A percentile compares a stretch with the other conserved stretches of the same genome.
These are phyloP conservation scores for Sporisorium graminicola DNA, from an alignment of 1,284 basidiomycete genomes.

Conservation along the genomic window DNA sequence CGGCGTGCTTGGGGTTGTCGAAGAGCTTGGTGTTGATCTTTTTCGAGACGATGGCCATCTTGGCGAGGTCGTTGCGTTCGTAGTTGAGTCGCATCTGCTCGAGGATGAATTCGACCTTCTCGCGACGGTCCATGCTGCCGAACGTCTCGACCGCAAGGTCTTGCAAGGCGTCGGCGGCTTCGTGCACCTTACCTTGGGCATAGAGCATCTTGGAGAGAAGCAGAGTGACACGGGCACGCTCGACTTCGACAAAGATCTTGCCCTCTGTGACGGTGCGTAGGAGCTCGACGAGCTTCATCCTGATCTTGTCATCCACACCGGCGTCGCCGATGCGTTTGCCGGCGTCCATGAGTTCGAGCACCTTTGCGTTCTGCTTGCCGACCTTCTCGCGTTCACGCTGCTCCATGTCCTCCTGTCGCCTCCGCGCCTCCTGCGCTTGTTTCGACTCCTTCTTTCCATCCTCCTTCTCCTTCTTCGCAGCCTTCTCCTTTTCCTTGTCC, in stretches of 20 bases:
- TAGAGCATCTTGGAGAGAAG: conserved; percentile 63
- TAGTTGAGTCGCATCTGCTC: conserved; percentile 97
- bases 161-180: conserved; percentile 74
- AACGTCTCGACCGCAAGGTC: conserved; percentile 99
- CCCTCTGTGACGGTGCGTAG: conserved; percentile 93
- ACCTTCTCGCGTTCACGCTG: conserved; percentile 53
- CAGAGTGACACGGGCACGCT: conserved; percentile 82
- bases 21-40: conserved; percentile 90
- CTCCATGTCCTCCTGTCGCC: conserved; percentile 38
- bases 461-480: conserved; percentile 24
- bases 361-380: conserved; percentile 60
- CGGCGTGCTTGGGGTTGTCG: conserved; percentile 88
- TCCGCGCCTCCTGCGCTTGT: conserved; percentile 39
- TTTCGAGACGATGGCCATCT: conserved; percentile 88
- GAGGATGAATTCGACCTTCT: conserved; percentile 98
- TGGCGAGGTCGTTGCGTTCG: conserved; percentile 82
- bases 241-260: conserved; percentile 99
- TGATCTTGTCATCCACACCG: conserved; percentile 47
- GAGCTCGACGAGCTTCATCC: conserved; percentile 75
- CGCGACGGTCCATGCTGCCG: conserved; percentile 95
- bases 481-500: conserved; percentile 40
- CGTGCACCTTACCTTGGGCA: conserved; percentile 54
- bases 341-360: conserved; percentile 58
- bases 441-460: conserved; percentile 48
- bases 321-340: conserved; percentile 58